These are phyloP conservation scores for Elsinoe ampelina DNA, from an alignment of 2,329 filamentous ascomycete genomes.

Conservation along the genomic window DNA sequence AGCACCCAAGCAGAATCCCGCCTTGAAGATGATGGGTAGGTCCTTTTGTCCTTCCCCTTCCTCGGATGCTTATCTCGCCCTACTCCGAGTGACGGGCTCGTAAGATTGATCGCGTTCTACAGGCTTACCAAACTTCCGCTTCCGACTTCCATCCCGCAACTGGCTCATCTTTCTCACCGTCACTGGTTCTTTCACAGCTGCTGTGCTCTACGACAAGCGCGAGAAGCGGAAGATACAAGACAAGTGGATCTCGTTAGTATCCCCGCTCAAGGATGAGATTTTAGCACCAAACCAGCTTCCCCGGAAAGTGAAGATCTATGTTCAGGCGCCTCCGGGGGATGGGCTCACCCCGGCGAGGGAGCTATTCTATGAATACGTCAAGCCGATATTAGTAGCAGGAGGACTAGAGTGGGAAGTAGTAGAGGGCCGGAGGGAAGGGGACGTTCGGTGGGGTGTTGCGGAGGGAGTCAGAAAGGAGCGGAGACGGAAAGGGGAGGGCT, in stretches of 20 bases:
- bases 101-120: not conserved
- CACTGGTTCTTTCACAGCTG: slow-evolving; percentile 65
- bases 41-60: not conserved
- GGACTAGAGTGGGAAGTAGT: slow-evolving; percentile 95
- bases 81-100: not conserved
- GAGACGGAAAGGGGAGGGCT: slow-evolving; percentile 48
- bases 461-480: slow-evolving; percentile 67
- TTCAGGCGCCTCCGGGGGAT: slow-evolving; percentile 80
- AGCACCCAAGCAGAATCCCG: slow-evolving; percentile 9
- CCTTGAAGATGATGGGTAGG: slow-evolving; percentile 4
- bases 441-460: slow-evolving; percentile 76
- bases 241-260: slow-evolving; percentile 78
- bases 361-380: slow-evolving; percentile 92
- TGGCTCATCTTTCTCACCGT: slow-evolving; percentile 93
- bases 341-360: slow-evolving; percentile 77
- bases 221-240: slow-evolving; percentile 78
- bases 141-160: slow-evolving; percentile 84
- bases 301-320: slow-evolving; percentile 74
- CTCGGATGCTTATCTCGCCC: not conserved
- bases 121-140: slow-evolving; percentile 76
- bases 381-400: slow-evolving; percentile 80
- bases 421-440: slow-evolving; percentile 85
- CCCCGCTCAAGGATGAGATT: slow-evolving; percentile 70
- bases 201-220: slow-evolving; percentile 83
- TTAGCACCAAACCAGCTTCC: slow-evolving; percentile 65